These are phyloP conservation scores for Pseudogymnoascus sp. DNA, from an alignment of 2,329 filamentous ascomycete genomes.

Conservation along the genomic window DNA sequence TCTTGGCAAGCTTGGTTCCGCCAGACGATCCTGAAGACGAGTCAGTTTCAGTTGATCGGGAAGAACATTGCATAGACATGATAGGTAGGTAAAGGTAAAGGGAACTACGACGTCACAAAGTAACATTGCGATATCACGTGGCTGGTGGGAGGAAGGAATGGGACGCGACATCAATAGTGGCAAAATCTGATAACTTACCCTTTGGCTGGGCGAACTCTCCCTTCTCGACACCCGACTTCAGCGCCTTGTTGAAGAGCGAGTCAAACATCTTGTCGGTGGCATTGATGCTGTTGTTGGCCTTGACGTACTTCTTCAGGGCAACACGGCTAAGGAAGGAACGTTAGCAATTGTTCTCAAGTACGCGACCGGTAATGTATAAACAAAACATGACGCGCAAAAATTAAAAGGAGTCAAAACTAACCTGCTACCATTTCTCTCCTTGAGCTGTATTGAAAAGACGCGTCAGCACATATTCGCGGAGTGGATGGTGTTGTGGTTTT, in stretches of 20 bases:
- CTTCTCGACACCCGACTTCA: constrained; percentile 60
- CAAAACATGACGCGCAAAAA: constrained; percentile 6
- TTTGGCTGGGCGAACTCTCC: constrained; percentile 64
- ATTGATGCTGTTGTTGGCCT: constrained; percentile 61
- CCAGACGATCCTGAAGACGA: constrained; percentile 53
- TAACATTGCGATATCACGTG: background rate
- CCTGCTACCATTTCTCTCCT: constrained; percentile 65
- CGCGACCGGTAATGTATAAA: constrained; percentile 2
- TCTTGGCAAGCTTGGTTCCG: constrained; percentile 65
- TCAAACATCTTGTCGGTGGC: constrained; percentile 53
- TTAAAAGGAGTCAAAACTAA: constrained; percentile 38
- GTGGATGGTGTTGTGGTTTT: constrained; percentile 12
- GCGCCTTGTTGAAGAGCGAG: constrained; percentile 62
- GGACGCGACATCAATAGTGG: background rate
- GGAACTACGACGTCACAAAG: background rate
- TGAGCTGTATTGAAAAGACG: constrained; percentile 45
- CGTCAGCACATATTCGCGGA: constrained; percentile 24
- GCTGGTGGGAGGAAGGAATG: constrained; percentile 4
- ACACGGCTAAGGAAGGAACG: constrained; percentile 43
- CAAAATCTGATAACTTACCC: constrained; percentile 45
- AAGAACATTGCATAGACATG: background rate
- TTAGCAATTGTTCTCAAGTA: constrained; percentile 25
- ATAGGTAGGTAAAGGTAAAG: background rate
- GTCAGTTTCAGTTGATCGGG: constrained; percentile 21
- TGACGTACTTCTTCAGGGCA: constrained; percentile 69